Conservation (phyloP, 2,329 filamentous ascomycete genomes). For the Penicillium sp. region DNA sequence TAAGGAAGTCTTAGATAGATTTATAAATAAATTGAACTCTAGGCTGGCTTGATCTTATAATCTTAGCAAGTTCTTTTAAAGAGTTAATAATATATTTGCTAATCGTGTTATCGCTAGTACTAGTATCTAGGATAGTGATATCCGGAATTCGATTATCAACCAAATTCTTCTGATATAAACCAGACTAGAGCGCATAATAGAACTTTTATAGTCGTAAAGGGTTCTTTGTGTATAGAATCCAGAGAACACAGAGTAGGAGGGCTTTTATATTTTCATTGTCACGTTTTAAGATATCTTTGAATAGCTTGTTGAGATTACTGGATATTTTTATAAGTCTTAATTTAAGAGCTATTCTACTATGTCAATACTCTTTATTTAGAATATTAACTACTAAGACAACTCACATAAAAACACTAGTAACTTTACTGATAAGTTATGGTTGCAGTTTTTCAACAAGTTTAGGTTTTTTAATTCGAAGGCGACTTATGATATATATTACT, state of each 20-base stretch:
- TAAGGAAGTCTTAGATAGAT: constrained; percentile 35
- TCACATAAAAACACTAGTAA: constrained; percentile 51
- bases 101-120: neutral
- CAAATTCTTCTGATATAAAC: constrained; percentile 5
- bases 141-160: constrained; percentile 6
- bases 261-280: constrained; percentile 46
- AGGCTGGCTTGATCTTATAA: constrained; percentile 20
- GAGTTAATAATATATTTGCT: constrained; percentile 22
- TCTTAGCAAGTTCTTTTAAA: constrained; percentile 37
- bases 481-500: constrained; percentile 13
- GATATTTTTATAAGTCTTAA: constrained; percentile 44
- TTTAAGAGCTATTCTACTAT: constrained; percentile 27
- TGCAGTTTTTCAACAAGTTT: constrained; percentile 29
- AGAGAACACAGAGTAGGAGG: constrained; percentile 52
- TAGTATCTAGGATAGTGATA: constrained; percentile 1
- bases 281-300: constrained; percentile 53
- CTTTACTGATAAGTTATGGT: constrained; percentile 38
- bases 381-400: constrained; percentile 49
- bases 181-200: constrained; percentile 19
- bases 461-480: constrained; percentile 19
- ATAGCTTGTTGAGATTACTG: constrained; percentile 48
- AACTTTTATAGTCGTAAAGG: constrained; percentile 37
- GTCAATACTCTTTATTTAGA: constrained; percentile 44
- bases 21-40: constrained; percentile 41
- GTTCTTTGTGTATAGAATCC: constrained; percentile 53